phyloP scores from a whole-genome alignment of 1,284 basidiomycete species.

The Puccinia novopanici region DNA sequence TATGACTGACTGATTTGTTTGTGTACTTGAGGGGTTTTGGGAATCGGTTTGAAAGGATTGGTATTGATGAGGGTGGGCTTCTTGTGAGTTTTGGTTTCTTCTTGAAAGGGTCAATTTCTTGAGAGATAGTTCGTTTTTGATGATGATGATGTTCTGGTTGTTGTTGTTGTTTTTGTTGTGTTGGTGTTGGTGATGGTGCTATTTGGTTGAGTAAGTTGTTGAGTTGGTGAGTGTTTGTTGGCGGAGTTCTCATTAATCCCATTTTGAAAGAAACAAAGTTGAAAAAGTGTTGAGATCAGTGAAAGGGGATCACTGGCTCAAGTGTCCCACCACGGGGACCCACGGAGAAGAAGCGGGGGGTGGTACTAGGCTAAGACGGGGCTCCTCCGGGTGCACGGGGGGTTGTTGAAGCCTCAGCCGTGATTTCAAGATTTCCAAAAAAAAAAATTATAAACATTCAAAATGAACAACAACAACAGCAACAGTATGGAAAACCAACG shows the following conservation, averaged over 20 bases:
- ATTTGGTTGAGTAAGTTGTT: constrained; percentile 1
- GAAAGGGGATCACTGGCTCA: too few species aligned
- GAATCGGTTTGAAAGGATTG: not conserved
- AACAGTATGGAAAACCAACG: not conserved
- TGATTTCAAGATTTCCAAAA: too few species aligned
- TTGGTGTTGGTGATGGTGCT: not conserved
- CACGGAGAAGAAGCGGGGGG: too few species aligned
- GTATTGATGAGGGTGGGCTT: constrained; percentile 2
- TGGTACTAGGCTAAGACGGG: too few species aligned
- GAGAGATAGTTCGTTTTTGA: not conserved
- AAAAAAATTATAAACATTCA: not conserved
- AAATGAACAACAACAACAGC: not conserved
- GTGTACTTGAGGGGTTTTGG: not conserved
- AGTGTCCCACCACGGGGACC: too few species aligned
- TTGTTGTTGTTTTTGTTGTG: not conserved
- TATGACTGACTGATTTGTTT: too few species aligned
- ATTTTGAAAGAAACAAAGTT: not conserved
- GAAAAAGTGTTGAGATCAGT: too few species aligned
- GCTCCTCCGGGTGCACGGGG: too few species aligned
- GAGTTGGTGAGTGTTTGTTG: not conserved
- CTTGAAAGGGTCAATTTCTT: constrained; percentile 27
- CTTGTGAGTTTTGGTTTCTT: constrained; percentile 20
- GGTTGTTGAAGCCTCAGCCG: too few species aligned
- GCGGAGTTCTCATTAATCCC: constrained; percentile 17
- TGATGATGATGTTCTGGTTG: not conserved